A percentile compares a stretch with the other conserved stretches of the same genome.
These are phyloP conservation scores for Tuber magnatum DNA, from an alignment of 495 filamentous ascomycete genomes.

Conservation along the genomic window DNA sequence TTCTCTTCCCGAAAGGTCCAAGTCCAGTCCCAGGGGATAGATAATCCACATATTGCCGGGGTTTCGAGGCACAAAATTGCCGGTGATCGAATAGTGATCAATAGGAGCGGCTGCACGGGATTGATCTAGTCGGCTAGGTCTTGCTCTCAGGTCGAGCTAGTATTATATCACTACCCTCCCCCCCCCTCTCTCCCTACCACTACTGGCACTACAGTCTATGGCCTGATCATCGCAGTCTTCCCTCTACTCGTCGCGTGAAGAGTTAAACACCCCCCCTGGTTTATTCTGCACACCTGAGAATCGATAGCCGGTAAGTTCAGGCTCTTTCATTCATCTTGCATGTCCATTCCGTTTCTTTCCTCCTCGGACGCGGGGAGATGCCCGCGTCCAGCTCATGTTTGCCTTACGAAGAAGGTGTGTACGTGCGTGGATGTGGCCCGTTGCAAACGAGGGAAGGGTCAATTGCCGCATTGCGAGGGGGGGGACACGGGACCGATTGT, in stretches of 20 bases:
- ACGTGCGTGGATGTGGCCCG: neutral
- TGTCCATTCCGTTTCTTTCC: neutral
- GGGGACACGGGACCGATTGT: neutral
- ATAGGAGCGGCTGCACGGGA: neutral
- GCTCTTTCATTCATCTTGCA: neutral
- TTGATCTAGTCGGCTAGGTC: neutral
- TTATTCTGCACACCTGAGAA: neutral
- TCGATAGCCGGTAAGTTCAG: neutral
- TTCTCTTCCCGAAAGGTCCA: neutral
- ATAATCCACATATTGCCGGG: neutral
- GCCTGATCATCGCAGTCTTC: neutral
- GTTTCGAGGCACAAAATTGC: neutral
- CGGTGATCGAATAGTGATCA: conserved; percentile 1
- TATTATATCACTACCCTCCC: neutral
- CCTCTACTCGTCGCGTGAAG: neutral
- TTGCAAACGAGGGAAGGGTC: neutral
- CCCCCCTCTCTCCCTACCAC: neutral
- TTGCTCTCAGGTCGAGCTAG: neutral
- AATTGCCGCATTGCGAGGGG: neutral
- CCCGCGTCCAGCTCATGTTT: neutral
- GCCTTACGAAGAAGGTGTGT: neutral
- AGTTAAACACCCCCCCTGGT: neutral
- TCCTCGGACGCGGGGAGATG: neutral
- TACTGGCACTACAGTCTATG: neutral
- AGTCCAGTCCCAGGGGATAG: neutral